A percentile compares a stretch with the other conserved stretches of the same genome.
Evolutionary conservation across 164 flowering plant species (phyloP).

Genomic region (Chimonanthus salicifolius): DNA sequence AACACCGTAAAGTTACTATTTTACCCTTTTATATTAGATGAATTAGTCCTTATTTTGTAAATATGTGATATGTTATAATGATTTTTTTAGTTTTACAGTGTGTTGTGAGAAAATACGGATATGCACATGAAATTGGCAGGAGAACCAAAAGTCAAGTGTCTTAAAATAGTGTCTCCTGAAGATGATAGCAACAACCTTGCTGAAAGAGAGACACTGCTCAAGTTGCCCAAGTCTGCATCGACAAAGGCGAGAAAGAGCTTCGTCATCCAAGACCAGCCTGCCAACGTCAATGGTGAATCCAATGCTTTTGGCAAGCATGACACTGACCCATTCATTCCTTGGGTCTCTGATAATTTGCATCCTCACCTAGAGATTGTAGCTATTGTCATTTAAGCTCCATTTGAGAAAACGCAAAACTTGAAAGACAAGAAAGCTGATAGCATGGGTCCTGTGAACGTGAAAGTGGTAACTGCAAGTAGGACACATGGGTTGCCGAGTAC

Average conservation of each 20-base stretch:
- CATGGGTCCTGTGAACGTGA: slow-evolving; percentile 31
- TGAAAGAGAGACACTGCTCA: slow-evolving; percentile 30
- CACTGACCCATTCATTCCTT: slow-evolving; percentile 32
- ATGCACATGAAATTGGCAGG: too few relatives aligned
- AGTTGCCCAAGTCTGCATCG: slow-evolving; percentile 54
- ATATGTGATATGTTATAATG: too few relatives aligned
- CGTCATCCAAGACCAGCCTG: slow-evolving; percentile 17
- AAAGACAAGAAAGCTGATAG: slow-evolving; percentile 22
- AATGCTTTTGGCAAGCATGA: slow-evolving; percentile 4
- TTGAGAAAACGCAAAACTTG: slow-evolving; percentile 62
- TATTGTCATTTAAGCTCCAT: slow-evolving; percentile 56
- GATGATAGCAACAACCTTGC: slow-evolving; percentile 35
- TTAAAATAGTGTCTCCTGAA: slow-evolving; percentile 26
- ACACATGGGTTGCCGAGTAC: slow-evolving; percentile 64
- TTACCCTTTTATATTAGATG: too few relatives aligned
- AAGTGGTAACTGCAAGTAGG: slow-evolving; percentile 65
- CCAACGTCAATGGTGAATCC: slow-evolving; percentile 11
- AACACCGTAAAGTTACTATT: too few relatives aligned
- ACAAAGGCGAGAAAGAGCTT: slow-evolving; percentile 45
- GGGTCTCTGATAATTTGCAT: slow-evolving; percentile 43
- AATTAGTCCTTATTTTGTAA: too few relatives aligned
- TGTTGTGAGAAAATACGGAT: too few relatives aligned
- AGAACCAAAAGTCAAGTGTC: slow-evolving; percentile 22
- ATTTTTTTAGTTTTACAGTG: too few relatives aligned
- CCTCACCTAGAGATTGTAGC: slow-evolving; percentile 76